A percentile compares a stretch with the other conserved stretches of the same genome.
Conservation (phyloP, 1,139 yeast genomes). For the Suhomyces anneliseae region DNA sequence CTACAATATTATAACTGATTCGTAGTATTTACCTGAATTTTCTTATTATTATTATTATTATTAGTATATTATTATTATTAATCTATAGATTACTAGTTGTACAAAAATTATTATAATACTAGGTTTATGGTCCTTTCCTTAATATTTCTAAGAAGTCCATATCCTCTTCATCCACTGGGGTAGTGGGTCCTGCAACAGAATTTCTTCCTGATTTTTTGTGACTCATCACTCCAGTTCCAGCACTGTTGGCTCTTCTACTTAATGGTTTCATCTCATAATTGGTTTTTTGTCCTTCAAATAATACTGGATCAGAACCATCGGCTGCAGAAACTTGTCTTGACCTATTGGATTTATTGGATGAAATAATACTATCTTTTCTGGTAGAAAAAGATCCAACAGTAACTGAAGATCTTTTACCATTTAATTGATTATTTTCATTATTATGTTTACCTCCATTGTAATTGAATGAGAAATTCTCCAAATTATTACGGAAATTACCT, state of each 20-base stretch:
- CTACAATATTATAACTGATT: too few species aligned
- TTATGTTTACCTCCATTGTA: conserved; percentile 9
- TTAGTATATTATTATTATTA: background rate
- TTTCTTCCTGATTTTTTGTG: background rate
- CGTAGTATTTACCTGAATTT: background rate
- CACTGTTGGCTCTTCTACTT: conserved; percentile 4
- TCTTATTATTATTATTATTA: background rate
- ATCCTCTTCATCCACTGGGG: conserved; percentile 20
- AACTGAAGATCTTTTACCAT: conserved; percentile 4
- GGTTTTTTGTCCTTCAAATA: conserved; percentile 12
- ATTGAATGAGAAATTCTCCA: conserved; percentile 35
- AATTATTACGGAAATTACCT: conserved; percentile 30
- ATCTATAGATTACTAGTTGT: background rate
- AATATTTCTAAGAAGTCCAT: conserved; percentile 53
- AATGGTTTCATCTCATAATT: conserved; percentile 9
- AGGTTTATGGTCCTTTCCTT: conserved; percentile 37
- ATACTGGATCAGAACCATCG: conserved; percentile 14
- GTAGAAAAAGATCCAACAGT: conserved; percentile 7
- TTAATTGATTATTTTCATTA: background rate
- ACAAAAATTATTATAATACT: background rate
- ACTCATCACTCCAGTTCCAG: background rate
- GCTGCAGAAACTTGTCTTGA: conserved; percentile 17
- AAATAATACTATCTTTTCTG: conserved; percentile 13
- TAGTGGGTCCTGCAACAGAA: background rate
- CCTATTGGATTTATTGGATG: conserved; percentile 15